Evolutionary conservation across 139 green algal genomes (phyloP), one percentile per base, ranked within the genome.

Genomic region (Chlorella sp.): DNA sequence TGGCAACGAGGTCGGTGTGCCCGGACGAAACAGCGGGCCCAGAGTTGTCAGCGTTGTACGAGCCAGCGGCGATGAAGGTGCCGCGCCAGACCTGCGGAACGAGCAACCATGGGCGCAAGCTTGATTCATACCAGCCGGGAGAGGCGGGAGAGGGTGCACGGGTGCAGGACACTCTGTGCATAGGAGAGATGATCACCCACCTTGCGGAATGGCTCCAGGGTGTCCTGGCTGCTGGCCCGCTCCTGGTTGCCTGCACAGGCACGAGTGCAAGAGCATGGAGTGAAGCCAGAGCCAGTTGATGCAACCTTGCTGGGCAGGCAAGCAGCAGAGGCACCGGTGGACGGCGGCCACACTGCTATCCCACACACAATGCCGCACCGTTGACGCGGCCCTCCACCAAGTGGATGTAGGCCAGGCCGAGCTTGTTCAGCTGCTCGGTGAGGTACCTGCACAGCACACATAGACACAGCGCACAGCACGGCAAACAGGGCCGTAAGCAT

Each of bases 321-420:
- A n/a, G n/a, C n/a, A n/a, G 17, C 42, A 55, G 42, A 55, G 42
- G 42, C 42, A 10, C 17, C 17, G 10, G 17, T 55, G 42, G 10
- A 17, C 42, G 17, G 10, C n/a, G n/a, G n/a, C n/a, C n/a, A n/a
- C n/a, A n/a, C n/a, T n/a, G n/a, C n/a, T n/a, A n/a, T n/a, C n/a
- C n/a, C n/a, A n/a, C n/a, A n/a, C n/a, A n/a, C n/a, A n/a, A 55
- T 55, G 10, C 10, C 42, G 10, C 82, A 94, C 68, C 42, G 22
- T 35, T n/a, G n/a, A 92, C 72, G 1, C 88, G 82, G 0, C 82
- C 79, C 79, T 94, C 87, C 1, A 95, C 78, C 42, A 91, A 78
- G 84, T 96, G 91, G 3, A 93, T 35, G 73, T 94, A 95, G 1
- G 87, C 77, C 72, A 94, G 73, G 66, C 77, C 74, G 49, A 75